Evolutionary conservation across 2,329 filamentous ascomycete genomes (phyloP), one percentile per base, ranked within the genome.

Genomic region (Penicillium sp.): DNA sequence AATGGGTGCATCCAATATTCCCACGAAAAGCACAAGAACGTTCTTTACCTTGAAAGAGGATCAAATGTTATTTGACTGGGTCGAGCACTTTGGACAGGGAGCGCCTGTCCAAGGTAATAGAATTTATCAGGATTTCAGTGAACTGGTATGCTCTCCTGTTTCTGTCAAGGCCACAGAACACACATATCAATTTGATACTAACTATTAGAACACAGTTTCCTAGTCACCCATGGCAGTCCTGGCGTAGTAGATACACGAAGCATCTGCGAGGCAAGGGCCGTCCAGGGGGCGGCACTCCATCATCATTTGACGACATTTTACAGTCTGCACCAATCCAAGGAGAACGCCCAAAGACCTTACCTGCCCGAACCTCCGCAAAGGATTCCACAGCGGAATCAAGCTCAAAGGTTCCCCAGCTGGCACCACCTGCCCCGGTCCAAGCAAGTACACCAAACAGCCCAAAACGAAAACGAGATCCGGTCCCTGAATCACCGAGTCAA

Each of bases 201-300:
- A 57, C 29, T 39, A 27, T 2, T 10, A 21, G 27, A 36, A n/a
- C 29, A 12, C 57, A 79, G 78, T 66, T 77, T 60, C 75, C 78
- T 12, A 66, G 71, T 47, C 79, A 82, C 65, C 75, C 79, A 3
- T 81, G 64, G 63, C 79, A 82, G 65, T 81, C 79, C 33, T 81
- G 77, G 75, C 74, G 79, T 35, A 73, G 78, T 64, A 75, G 79
- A n/a, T 81, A 77, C 61, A 35, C 79, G 15, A 81, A 76, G 59
- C 65, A 60, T 23, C 61, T 81, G 12, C 70, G 72, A 21, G 72
- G 72, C 13, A 68, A 58, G 9, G 68, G 70, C 36, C 72, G 73
- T 3, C 76, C 77, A 19, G 75, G 70, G 15, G 63, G 69, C 31
- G 64, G 61, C 43, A 41, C 33, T 35, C 33, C 41, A 36, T 27